Evolutionary conservation across 2,329 filamentous ascomycete species (phyloP).

Genomic region (Cadophora sp.): DNA sequence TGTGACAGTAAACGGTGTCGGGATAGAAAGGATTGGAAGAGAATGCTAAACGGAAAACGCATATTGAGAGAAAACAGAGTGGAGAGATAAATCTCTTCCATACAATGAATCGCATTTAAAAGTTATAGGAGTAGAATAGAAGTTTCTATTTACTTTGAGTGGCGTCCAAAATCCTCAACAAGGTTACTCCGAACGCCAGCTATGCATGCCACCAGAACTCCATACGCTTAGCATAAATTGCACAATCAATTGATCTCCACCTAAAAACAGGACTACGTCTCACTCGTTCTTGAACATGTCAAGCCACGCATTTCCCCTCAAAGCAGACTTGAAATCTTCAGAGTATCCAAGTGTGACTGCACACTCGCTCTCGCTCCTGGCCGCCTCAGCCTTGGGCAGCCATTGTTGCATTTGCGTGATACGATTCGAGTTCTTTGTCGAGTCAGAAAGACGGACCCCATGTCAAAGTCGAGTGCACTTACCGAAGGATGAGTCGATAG

Average conservation of each 20-base stretch:
- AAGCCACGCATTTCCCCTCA: not conserved
- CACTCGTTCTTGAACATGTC: slow-evolving; percentile 13
- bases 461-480: slow-evolving; percentile 42
- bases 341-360: slow-evolving; percentile 29
- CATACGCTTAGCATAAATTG: not conserved
- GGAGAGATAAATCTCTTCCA: too few relatives aligned
- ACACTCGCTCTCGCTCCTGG: slow-evolving; percentile 60
- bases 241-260: not conserved
- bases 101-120: too few relatives aligned
- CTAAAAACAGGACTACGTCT: not conserved
- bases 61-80: too few relatives aligned
- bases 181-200: not conserved
- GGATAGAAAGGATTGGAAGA: too few relatives aligned
- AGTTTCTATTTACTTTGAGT: not conserved
- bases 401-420: slow-evolving; percentile 52
- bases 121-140: too few relatives aligned
- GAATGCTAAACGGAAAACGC: too few relatives aligned
- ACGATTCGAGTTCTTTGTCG: slow-evolving; percentile 12
- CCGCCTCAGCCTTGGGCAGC: slow-evolving; percentile 62
- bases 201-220: not conserved
- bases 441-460: not conserved
- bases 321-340: slow-evolving; percentile 22
- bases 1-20: too few relatives aligned
- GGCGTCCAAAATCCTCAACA: not conserved
- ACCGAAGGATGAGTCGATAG: slow-evolving; percentile 79